phyloP scores from a whole-genome alignment of 768 basidiomycete genomes.

The Exidia glandulosa region DNA sequence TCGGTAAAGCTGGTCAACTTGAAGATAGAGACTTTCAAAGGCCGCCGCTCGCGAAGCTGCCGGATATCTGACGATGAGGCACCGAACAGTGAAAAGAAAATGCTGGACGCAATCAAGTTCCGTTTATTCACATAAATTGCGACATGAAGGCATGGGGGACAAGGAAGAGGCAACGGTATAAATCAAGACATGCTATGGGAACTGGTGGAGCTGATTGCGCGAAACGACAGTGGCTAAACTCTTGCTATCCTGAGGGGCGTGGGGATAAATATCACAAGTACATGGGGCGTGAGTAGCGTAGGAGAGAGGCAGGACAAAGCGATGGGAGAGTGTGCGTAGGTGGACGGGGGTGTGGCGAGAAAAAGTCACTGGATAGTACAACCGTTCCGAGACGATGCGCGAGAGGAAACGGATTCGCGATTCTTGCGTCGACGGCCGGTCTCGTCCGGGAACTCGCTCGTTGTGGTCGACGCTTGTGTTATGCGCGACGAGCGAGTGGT shows the following conservation, averaged over 20 bases:
- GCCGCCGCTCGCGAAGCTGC: too few relatives aligned
- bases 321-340: background rate
- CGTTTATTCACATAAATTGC: background rate
- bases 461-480: background rate
- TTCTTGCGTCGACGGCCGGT: background rate
- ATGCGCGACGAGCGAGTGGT: background rate
- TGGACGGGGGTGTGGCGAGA: too few relatives aligned
- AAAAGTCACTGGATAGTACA: background rate
- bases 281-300: background rate
- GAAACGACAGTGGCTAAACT: background rate
- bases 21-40: background rate
- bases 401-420: background rate
- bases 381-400: background rate
- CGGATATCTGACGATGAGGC: too few relatives aligned
- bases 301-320: background rate
- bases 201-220: background rate
- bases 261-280: background rate
- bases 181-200: background rate
- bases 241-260: background rate
- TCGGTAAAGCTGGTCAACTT: too few relatives aligned
- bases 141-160: background rate
- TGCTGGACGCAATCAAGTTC: background rate
- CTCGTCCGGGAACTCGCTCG: background rate
- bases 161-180: background rate
- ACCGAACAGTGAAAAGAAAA: too few relatives aligned